Base-by-base conservation (phyloP, 164 flowering plant species). In the Buxus sempervirens region DNA sequence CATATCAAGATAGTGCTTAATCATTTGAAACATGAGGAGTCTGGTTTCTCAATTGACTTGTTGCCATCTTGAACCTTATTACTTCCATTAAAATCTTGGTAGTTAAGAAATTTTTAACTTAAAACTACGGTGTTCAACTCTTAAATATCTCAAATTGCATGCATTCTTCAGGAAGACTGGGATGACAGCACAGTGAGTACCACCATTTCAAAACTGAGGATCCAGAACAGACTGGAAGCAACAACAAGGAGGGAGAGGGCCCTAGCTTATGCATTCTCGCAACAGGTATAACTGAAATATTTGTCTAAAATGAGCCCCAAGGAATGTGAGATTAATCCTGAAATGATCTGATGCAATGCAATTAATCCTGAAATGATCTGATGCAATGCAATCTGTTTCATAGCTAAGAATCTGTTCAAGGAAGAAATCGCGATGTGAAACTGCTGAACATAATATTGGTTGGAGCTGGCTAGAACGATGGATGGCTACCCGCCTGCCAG, bases 401-500 rank as follows among this genome's bases (percentile, higher is more conserved):
- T 57, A 91, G 97, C 79, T 90, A 64, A 67, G 96, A 69, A 73
- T 88, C 42, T 91, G 96, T 62, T 79, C 93, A 24, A 91, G 85
- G 88, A 90, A 78, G 32, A 69, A 70, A 55, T 60, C 59, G 13
- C 78, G 36, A 68, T 57, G 73, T 0, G 78, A 77, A 13, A 67
- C 63, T 19, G 38, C 57, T 4, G 89, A 86, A 49, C 28, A 75
- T 0, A 82, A 78, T 82, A 78, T 80, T 79, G 77, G 90, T 14
- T 85, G 92, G 96, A 88, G 82, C 82, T 91, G 97, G 97, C 86
- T 91, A 0, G 97, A 91, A 62, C 78, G 96, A 58, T 91, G 97
- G 95, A 89, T 89, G 93, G 97, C 93, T 22, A 86, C 97, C 66
- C 86, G 96, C n/a, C 53, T 70, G 16, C 86, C 84, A 12, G 93